Percentiles rank a stretch among this genome's conserved stretches.
phyloP scores from a whole-genome alignment of 2,329 filamentous ascomycete species.

The Aspergillus sp. region DNA sequence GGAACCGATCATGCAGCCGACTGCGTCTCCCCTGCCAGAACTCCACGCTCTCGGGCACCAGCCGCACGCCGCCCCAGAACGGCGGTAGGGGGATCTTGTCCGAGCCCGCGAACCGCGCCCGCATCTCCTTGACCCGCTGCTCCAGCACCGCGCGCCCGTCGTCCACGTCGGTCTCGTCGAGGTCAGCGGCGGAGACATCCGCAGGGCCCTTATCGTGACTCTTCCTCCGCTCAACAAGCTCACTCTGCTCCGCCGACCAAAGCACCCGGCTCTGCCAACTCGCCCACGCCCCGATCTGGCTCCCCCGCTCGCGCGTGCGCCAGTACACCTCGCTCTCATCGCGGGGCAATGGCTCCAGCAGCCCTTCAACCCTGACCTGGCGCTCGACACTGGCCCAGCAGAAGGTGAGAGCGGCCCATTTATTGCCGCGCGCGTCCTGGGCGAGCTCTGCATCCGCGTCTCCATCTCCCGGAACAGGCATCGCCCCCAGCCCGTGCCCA shows the following conservation, averaged over 20 bases:
- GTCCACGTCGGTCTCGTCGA: conserved; percentile 37
- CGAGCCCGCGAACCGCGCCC: conserved; percentile 62
- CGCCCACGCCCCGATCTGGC: conserved; percentile 84
- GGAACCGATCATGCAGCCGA: conserved; percentile 86
- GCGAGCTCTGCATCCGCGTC: conserved; percentile 5
- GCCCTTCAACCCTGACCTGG: conserved; percentile 83
- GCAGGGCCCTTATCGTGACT: conserved; percentile 14
- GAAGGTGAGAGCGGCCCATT: conserved; percentile 74
- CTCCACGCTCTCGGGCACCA: conserved; percentile 79
- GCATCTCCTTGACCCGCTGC: conserved; percentile 64
- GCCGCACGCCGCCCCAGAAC: conserved; percentile 87
- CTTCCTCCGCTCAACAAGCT: conserved; percentile 15
- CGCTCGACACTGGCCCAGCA: conserved; percentile 81
- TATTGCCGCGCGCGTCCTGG: conserved; percentile 44
- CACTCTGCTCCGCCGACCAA: conserved; percentile 26
- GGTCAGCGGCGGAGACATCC: conserved; percentile 13
- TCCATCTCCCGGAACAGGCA: conserved; percentile 48
- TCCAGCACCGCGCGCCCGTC: conserved; percentile 69
- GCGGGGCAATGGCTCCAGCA: conserved; percentile 53
- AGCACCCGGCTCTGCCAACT: conserved; percentile 78
- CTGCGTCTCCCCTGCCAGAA: conserved; percentile 93
- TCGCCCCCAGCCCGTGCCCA: conserved; percentile 37
- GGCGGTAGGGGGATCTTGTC: conserved; percentile 81
- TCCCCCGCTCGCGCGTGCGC: conserved; percentile 62
- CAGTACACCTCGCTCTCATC: conserved; percentile 65